Conservation (phyloP, 2,329 filamentous ascomycete genomes). For the Septoria linicola region DNA sequence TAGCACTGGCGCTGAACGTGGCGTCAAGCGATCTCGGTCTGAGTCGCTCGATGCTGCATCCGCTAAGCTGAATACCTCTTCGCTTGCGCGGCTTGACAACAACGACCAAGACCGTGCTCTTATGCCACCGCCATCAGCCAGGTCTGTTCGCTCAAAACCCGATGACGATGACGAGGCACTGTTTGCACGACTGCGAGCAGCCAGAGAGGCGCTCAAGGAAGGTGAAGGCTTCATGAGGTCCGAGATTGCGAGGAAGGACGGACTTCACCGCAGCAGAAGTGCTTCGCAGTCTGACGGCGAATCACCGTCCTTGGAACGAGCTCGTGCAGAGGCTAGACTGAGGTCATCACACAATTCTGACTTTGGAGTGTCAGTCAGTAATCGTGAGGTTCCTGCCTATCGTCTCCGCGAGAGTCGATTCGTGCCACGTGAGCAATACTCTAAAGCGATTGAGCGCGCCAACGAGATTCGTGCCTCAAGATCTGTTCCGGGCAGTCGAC, state of each 20-base stretch:
- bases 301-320: constrained; percentile 36
- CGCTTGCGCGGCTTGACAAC: constrained; percentile 15
- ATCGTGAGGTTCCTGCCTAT: constrained; percentile 38
- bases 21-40: constrained; percentile 27
- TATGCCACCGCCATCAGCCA: constrained; percentile 21
- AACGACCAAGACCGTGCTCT: constrained; percentile 12
- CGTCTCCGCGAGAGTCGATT: constrained; percentile 39
- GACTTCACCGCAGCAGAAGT: constrained; percentile 27
- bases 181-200: constrained; percentile 37
- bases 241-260: constrained; percentile 24
- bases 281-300: constrained; percentile 31
- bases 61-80: constrained; percentile 11
- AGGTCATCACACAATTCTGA: constrained; percentile 26
- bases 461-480: constrained; percentile 31
- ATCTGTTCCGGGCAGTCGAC: constrained; percentile 21
- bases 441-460: constrained; percentile 36
- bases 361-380: constrained; percentile 5
- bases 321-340: constrained; percentile 35
- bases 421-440: constrained; percentile 39
- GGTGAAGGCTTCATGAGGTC: constrained; percentile 20
- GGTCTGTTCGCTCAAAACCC: constrained; percentile 23
- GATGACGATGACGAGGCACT: constrained; percentile 37
- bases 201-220: constrained; percentile 33
- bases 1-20: constrained; percentile 16
- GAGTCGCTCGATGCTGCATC: constrained; percentile 21